phyloP scores from a whole-genome alignment of 2,329 filamentous ascomycete species.

The Eutypa lata region DNA sequence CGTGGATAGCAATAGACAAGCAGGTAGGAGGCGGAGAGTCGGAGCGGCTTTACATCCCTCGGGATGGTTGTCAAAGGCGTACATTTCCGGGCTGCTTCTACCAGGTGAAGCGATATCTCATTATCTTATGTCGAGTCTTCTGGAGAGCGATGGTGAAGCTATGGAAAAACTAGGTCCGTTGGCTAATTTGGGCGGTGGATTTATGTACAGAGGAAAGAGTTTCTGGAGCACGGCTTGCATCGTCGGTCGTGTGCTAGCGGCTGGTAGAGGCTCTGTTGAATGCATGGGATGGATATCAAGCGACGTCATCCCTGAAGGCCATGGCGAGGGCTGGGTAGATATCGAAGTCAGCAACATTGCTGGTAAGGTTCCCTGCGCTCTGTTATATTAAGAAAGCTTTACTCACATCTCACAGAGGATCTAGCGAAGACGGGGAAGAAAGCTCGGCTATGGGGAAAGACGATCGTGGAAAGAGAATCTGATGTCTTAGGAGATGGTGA shows the following conservation, averaged over 20 bases:
- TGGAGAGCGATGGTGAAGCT: conserved; percentile 62
- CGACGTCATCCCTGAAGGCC: conserved; percentile 50
- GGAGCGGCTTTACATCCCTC: conserved; percentile 56
- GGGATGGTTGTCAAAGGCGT: conserved; percentile 67
- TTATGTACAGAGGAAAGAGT: conserved; percentile 60
- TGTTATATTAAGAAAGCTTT: not conserved
- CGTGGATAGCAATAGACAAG: conserved; percentile 26
- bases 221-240: conserved; percentile 69
- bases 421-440: conserved; percentile 49
- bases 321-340: conserved; percentile 57
- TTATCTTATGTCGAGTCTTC: conserved; percentile 62
- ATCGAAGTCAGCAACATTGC: conserved; percentile 53
- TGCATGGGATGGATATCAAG: conserved; percentile 69
- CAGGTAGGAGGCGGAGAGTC: conserved; percentile 49
- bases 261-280: conserved; percentile 58
- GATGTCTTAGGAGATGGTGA: conserved; percentile 58
- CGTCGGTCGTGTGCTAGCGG: conserved; percentile 62
- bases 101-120: conserved; percentile 62
- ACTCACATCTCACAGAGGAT: conserved; percentile 38
- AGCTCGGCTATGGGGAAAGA: conserved; percentile 61
- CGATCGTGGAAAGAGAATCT: conserved; percentile 56
- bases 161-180: conserved; percentile 56
- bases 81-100: conserved; percentile 62
- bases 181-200: conserved; percentile 62
- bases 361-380: conserved; percentile 38